These are phyloP conservation scores for Tetrapisispora namnaoensis DNA, from an alignment of 805 yeast species.

Conservation along the genomic window DNA sequence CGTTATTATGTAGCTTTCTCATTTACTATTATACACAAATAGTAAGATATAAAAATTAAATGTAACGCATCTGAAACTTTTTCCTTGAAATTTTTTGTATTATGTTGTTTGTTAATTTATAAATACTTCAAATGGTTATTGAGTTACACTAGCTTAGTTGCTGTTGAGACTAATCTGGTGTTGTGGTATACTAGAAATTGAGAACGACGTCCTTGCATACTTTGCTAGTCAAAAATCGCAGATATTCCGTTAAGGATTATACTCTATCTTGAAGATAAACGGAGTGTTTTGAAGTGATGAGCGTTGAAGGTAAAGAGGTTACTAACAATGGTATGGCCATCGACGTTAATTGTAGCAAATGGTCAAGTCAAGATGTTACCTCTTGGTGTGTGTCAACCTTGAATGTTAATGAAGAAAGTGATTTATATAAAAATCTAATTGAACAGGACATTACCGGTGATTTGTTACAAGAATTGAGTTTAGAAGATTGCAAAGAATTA, in stretches of 20 bases:
- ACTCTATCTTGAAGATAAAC: too few relatives aligned
- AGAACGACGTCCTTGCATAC: too few relatives aligned
- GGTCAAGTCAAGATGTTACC: conserved; percentile 20
- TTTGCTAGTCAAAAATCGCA: too few relatives aligned
- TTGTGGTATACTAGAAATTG: too few relatives aligned
- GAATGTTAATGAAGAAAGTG: conserved; percentile 9
- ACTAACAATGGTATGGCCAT: background rate
- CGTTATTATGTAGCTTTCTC: too few relatives aligned
- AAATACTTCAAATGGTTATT: too few relatives aligned
- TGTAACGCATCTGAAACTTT: background rate
- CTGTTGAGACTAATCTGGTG: too few relatives aligned
- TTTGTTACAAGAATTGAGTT: conserved; percentile 55
- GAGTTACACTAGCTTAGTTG: too few relatives aligned
- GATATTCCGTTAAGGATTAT: too few relatives aligned
- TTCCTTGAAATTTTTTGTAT: background rate
- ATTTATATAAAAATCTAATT: conserved; percentile 8
- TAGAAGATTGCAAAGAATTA: conserved; percentile 64
- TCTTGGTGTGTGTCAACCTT: conserved; percentile 19
- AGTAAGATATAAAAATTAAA: too few relatives aligned
- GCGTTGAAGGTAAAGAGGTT: background rate
- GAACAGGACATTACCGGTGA: conserved; percentile 40
- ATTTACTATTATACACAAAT: too few relatives aligned
- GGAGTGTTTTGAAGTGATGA: background rate
- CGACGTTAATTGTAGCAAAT: conserved; percentile 6
- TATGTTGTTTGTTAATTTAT: too few relatives aligned